Conservation (phyloP, 2,329 filamentous ascomycete genomes). For the Dothideomycetidae sp. region DNA sequence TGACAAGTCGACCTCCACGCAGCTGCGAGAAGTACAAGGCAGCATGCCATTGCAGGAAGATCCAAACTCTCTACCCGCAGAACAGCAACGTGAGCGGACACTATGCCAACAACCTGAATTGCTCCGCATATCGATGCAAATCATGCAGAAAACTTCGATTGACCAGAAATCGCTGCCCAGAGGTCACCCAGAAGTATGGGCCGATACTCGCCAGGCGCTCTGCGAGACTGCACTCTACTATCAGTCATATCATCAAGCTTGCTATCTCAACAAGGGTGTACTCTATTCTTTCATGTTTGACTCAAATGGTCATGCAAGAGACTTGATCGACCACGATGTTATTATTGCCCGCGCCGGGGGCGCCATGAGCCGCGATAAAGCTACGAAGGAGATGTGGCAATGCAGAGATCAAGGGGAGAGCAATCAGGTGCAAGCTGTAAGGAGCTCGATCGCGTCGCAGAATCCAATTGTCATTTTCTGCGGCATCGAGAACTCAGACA, state of each 20-base stretch:
- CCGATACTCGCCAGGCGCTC: conserved; percentile 43
- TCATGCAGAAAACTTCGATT: conserved; percentile 17
- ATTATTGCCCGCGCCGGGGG: conserved; percentile 51
- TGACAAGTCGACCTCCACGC: too few species aligned
- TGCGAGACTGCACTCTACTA: conserved; percentile 52
- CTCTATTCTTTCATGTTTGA: conserved; percentile 47
- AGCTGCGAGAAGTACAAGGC: too few species aligned
- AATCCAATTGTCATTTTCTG: conserved; percentile 37
- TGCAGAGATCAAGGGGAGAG: conserved; percentile 32
- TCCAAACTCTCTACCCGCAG: too few species aligned
- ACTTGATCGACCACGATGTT: conserved; percentile 46
- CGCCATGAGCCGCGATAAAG: conserved; percentile 33
- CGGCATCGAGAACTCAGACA: conserved; percentile 39
- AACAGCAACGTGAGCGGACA: too few species aligned
- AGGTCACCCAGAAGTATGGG: conserved; percentile 39
- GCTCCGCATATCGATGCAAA: background rate
- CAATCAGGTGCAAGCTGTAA: conserved; percentile 27
- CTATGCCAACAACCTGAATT: too few species aligned
- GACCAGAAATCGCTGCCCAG: conserved; percentile 21
- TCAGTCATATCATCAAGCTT: conserved; percentile 44
- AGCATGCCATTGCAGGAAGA: too few species aligned
- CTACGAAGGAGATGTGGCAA: conserved; percentile 32
- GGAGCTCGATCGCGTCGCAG: conserved; percentile 32
- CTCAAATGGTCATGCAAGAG: conserved; percentile 37
- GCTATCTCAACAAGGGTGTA: conserved; percentile 38